Evolutionary conservation across 176 grass and related monocot species (phyloP).

Genomic region (Thinopyrum elongatum): DNA sequence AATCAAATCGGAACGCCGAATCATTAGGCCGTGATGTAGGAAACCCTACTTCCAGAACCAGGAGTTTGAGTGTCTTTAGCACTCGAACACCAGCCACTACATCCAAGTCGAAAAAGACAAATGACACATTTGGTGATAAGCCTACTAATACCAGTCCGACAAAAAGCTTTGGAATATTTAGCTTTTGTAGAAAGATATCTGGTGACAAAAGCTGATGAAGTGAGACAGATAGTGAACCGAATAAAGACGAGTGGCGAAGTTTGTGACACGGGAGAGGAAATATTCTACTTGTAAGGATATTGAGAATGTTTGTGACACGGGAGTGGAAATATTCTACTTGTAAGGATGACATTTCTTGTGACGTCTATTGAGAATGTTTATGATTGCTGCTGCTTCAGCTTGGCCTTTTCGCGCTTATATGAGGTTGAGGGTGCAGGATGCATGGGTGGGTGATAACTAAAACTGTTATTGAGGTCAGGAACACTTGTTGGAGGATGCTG

Average conservation of each 20-base stretch:
- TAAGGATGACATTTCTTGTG: too few relatives aligned
- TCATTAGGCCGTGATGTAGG: not conserved
- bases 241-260: not conserved
- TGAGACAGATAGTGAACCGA: not conserved
- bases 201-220: not conserved
- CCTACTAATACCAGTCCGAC: not conserved
- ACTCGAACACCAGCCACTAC: constrained; percentile 12
- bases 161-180: constrained; percentile 49
- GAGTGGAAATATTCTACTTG: too few relatives aligned
- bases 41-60: constrained; percentile 5
- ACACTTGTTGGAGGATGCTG: not conserved
- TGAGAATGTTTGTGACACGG: not conserved
- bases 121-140: not conserved
- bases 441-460: not conserved
- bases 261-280: constrained; percentile 4
- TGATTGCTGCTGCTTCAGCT: not conserved
- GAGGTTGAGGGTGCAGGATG: not conserved
- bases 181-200: not conserved
- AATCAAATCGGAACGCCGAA: not conserved
- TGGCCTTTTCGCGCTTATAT: not conserved
- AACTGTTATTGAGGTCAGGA: not conserved
- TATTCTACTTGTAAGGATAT: not conserved
- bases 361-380: not conserved
- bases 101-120: constrained; percentile 12
- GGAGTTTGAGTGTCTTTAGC: constrained; percentile 43